Conservation (phyloP, 106 monocot genomes). For the Dendrobium chrysotoxum region DNA sequence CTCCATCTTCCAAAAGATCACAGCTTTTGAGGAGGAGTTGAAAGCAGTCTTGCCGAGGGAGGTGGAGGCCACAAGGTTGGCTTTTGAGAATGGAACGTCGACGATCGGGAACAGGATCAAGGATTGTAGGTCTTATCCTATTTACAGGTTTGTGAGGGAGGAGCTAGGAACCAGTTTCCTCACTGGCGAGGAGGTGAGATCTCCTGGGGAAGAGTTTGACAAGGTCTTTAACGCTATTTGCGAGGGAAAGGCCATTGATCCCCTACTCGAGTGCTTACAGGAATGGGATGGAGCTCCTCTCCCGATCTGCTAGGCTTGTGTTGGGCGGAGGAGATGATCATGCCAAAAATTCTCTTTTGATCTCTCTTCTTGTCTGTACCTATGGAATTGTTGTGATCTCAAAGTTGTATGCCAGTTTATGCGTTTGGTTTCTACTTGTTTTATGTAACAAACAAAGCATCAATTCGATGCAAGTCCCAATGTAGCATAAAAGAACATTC, state of each 20-base stretch:
- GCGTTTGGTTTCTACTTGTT: not conserved
- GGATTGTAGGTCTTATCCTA: conserved; percentile 33
- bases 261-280: conserved; percentile 25
- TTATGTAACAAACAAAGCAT: not conserved
- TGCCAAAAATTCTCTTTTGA: not conserved
- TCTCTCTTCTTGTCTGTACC: not conserved
- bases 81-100: conserved; percentile 5
- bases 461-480: not conserved
- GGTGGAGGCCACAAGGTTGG: conserved; percentile 8
- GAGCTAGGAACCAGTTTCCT: conserved; percentile 14
- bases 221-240: conserved; percentile 23
- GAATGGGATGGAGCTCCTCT: conserved; percentile 29
- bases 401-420: not conserved
- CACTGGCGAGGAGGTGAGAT: conserved; percentile 24
- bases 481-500: not conserved
- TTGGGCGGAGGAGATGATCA: not conserved
- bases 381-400: not conserved
- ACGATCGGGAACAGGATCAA: conserved; percentile 8
- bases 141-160: conserved; percentile 31
- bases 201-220: conserved; percentile 19
- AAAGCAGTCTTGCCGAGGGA: conserved; percentile 6
- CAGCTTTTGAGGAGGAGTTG: conserved; percentile 14
- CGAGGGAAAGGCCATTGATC: conserved; percentile 21
- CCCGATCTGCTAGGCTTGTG: conserved; percentile 12
- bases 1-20: conserved; percentile 20